These are phyloP conservation scores for Paracoccidioides brasiliensis DNA, from an alignment of 2,329 filamentous ascomycete species.

Conservation along the genomic window DNA sequence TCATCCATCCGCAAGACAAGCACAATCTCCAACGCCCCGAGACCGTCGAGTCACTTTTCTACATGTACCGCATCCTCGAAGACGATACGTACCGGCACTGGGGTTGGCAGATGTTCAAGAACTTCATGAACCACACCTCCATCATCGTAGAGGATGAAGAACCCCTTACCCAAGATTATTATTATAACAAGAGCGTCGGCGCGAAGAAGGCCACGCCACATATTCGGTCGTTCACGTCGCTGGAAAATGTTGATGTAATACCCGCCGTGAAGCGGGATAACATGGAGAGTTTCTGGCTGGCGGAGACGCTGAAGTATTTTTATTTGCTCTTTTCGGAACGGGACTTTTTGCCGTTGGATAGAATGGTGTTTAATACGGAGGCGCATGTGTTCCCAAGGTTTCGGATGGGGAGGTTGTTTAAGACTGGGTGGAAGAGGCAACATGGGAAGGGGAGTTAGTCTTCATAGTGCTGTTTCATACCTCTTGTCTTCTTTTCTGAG, in stretches of 20 bases:
- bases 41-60: slow-evolving; percentile 90
- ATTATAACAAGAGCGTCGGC: slow-evolving; percentile 72
- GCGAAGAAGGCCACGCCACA: slow-evolving; percentile 20
- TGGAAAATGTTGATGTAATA: slow-evolving; percentile 59
- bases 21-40: slow-evolving; percentile 94
- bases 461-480: slow-evolving; percentile 19
- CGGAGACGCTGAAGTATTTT: slow-evolving; percentile 95
- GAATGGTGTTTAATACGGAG: slow-evolving; percentile 91
- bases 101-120: slow-evolving; percentile 98
- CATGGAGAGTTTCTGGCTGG: slow-evolving; percentile 99
- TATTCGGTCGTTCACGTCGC: slow-evolving; percentile 59
- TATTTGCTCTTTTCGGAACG: slow-evolving; percentile 83
- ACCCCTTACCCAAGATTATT: slow-evolving; percentile 58
- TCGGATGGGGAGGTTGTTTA: slow-evolving; percentile 46
- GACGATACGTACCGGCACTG: slow-evolving; percentile 82
- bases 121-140: slow-evolving; percentile 74
- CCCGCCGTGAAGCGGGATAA: slow-evolving; percentile 67
- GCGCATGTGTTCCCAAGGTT: slow-evolving; percentile 84
- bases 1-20: slow-evolving; percentile 65
- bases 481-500: neutral
- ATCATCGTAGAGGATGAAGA: slow-evolving; percentile 48
- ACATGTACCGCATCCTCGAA: slow-evolving; percentile 97
- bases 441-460: slow-evolving; percentile 27
- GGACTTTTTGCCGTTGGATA: slow-evolving; percentile 69
- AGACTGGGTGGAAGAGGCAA: slow-evolving; percentile 29